phyloP scores from a whole-genome alignment of 2,329 filamentous ascomycete species.

The Eutypa lata region DNA sequence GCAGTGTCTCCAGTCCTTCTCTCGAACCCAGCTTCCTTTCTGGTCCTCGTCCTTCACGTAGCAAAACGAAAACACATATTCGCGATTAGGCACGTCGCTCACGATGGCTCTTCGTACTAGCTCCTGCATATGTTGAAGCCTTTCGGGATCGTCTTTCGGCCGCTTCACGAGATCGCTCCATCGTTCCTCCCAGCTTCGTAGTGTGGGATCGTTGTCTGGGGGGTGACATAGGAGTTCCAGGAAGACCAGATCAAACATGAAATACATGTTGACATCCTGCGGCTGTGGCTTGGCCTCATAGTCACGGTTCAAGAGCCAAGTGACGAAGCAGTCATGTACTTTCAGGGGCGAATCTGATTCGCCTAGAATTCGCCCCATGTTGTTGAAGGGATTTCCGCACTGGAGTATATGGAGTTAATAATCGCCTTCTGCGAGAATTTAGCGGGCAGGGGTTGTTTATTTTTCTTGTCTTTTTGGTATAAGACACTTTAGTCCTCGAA shows the following conservation, averaged over 20 bases:
- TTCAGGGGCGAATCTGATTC: neutral
- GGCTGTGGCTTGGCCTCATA: neutral
- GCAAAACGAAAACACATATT: neutral
- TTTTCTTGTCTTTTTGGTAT: too few species aligned
- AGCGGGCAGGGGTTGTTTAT: neutral
- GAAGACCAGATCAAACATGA: neutral
- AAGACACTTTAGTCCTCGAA: too few species aligned
- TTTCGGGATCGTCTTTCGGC: neutral
- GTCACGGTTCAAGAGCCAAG: neutral
- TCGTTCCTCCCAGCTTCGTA: neutral
- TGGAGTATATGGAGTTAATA: neutral
- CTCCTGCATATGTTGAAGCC: neutral
- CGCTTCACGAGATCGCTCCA: neutral
- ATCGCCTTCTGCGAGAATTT: neutral
- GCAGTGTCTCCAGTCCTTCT: neutral
- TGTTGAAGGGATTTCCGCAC: conserved; percentile 1
- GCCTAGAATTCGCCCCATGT: neutral
- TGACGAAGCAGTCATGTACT: neutral
- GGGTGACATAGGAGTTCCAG: neutral
- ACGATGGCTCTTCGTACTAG: neutral
- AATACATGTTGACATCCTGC: neutral
- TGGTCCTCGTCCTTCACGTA: neutral
- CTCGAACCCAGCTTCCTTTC: neutral
- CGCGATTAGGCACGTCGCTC: neutral
- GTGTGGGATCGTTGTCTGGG: neutral